These are phyloP conservation scores for Trichoderma koningiopsis DNA, from an alignment of 2,329 filamentous ascomycete species.

Conservation along the genomic window DNA sequence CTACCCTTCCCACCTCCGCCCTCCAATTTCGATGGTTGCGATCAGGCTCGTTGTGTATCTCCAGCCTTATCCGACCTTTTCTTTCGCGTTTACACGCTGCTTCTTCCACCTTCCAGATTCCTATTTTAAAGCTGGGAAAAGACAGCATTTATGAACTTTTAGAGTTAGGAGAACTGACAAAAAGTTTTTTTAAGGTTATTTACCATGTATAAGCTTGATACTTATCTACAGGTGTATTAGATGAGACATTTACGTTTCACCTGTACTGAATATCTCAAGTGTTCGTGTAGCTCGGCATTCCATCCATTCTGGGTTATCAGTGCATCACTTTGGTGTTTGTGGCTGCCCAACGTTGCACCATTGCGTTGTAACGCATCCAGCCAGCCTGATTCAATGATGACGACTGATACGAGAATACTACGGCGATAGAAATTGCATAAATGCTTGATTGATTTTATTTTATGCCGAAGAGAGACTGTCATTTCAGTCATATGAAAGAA, in stretches of 20 bases:
- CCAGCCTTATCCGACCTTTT: background rate
- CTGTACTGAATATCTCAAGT: background rate
- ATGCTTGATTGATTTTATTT: background rate
- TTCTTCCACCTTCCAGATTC: background rate
- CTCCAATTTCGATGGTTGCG: background rate
- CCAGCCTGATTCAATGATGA: background rate
- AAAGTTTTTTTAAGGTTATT: background rate
- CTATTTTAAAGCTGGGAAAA: background rate
- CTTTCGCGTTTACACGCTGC: no score
- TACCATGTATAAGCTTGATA: background rate
- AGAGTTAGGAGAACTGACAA: no score
- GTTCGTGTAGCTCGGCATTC: background rate
- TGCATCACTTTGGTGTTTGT: background rate
- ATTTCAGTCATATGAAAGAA: background rate
- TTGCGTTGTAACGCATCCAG: background rate
- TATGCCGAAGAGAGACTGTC: background rate
- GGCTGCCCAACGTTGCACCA: background rate
- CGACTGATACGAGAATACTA: background rate
- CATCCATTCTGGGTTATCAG: background rate
- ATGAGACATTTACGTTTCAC: background rate
- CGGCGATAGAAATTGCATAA: background rate
- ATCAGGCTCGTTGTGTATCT: background rate
- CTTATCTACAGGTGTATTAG: background rate
- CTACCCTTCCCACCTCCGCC: background rate
- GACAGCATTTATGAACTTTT: background rate